phyloP scores from a whole-genome alignment of 176 grass and related monocot species.

The Elymus sibiricus region DNA sequence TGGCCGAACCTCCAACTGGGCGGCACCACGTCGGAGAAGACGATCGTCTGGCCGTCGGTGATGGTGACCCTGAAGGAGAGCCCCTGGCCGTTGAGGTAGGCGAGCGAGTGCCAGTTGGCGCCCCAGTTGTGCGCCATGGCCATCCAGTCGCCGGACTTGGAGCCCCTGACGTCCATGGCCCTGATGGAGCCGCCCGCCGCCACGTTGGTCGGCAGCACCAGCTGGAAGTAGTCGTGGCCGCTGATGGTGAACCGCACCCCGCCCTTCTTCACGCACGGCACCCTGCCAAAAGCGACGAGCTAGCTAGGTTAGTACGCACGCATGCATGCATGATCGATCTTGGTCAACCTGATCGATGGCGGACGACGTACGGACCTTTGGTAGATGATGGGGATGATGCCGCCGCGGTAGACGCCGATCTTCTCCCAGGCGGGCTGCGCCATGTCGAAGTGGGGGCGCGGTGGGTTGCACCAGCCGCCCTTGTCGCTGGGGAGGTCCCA shows the following conservation, averaged over 20 bases:
- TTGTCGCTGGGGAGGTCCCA: constrained; percentile 36
- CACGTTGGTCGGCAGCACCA: neutral
- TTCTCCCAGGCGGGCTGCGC: constrained; percentile 71
- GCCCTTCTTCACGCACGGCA: neutral
- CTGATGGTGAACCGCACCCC: neutral
- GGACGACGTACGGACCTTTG: neutral
- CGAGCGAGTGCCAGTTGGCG: constrained; percentile 45
- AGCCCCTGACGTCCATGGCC: constrained; percentile 20
- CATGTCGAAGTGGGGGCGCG: constrained; percentile 56
- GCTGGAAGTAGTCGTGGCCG: neutral
- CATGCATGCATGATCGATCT: too few relatives aligned
- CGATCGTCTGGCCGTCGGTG: constrained; percentile 5
- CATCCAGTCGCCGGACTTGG: constrained; percentile 31
- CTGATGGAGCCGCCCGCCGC: neutral
- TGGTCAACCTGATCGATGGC: neutral
- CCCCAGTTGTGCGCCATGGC: constrained; percentile 63
- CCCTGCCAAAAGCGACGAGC: neutral
- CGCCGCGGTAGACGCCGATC: constrained; percentile 49
- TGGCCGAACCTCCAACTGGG: neutral
- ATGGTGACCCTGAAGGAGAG: constrained; percentile 24
- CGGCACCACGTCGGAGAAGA: neutral
- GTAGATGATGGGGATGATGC: constrained; percentile 75
- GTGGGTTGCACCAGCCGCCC: constrained; percentile 56
- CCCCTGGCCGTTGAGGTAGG: constrained; percentile 43
- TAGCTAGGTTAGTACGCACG: too few relatives aligned